Base-by-base conservation (phyloP, 2,329 filamentous ascomycete genomes). In the Cylindrodendrum hubeiense region DNA sequence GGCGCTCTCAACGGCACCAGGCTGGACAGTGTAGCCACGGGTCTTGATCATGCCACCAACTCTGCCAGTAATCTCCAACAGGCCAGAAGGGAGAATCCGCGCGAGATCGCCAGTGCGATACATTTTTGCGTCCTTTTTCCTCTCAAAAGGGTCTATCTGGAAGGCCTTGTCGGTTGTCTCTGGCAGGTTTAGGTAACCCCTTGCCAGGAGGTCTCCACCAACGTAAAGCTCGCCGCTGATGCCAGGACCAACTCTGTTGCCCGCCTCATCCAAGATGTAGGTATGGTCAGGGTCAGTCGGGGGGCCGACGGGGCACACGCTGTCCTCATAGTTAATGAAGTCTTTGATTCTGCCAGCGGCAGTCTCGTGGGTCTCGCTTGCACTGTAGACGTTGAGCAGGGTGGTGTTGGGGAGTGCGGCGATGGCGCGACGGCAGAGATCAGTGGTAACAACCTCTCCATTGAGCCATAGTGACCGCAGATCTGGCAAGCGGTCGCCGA, bases 11-110 rank as follows among this genome's bases (percentile, higher is more conserved):
- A 94, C 91, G 63, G 93, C 93, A 8, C 89, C 90, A 6, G 92
- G 92, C 24, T 94, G 91, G 3, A 94, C 90, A 1, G 91, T 93
- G 74, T 94, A 94, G 1, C 92, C 92, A 63, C 92, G 88, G 12
- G 93, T 86, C 79, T 94, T 94, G 81, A 94, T 94, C 91, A 94
- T 94, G 13, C 89, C 88, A 15, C 91, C 91, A 1, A 93, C 90
- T 55, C 92, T 88, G 34, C 92, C 92, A 7, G 90, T 93, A 65
- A 94, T 93, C 75, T 94, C 91, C 8, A 94, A 83, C 6, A 90
- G 81, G 1, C 92, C 92, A 2, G 87, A 91, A 0, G 90, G 84
- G 7, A 93, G 84, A 41, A 93, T 78, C 3, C 90, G 85, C 0
- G 91, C 92, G 56, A 89, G 84, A 76, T 94, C 92, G 4, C 92